phyloP scores from a whole-genome alignment of 2,329 filamentous ascomycete species.

The Arachnomyces sp. region DNA sequence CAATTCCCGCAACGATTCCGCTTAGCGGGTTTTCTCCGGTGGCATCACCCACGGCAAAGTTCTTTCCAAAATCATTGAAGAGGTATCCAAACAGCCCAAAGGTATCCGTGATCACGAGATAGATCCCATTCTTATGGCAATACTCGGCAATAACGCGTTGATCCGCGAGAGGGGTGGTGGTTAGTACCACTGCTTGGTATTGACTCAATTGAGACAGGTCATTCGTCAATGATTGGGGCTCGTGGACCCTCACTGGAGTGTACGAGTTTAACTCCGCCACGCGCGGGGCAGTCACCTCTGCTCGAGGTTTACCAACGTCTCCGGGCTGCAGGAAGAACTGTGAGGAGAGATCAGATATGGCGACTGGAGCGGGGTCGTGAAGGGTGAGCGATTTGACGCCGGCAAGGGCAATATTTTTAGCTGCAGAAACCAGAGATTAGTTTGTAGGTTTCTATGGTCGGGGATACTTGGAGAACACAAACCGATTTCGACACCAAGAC shows the following conservation, averaged over 20 bases:
- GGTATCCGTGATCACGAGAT: conserved; percentile 76
- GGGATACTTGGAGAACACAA: conserved; percentile 14
- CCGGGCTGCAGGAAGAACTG: conserved; percentile 90
- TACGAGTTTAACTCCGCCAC: conserved; percentile 95
- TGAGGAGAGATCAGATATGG: conserved; percentile 82
- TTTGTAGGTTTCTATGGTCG: not conserved
- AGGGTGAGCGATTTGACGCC: conserved; percentile 96
- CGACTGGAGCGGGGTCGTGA: conserved; percentile 76
- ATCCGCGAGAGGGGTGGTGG: conserved; percentile 68
- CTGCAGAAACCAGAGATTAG: conserved; percentile 34
- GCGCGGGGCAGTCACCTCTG: conserved; percentile 74
- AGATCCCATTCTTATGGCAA: conserved; percentile 90
- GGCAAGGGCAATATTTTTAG: conserved; percentile 96
- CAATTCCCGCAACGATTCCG: conserved; percentile 84
- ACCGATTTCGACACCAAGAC: conserved; percentile 86
- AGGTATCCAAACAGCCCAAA: conserved; percentile 92
- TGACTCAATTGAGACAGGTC: conserved; percentile 76
- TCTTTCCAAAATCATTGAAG: conserved; percentile 94
- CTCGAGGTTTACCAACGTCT: conserved; percentile 88
- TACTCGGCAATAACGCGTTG: conserved; percentile 84
- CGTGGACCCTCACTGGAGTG: conserved; percentile 75
- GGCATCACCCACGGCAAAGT: conserved; percentile 82
- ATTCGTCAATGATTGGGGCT: conserved; percentile 55
- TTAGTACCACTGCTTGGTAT: conserved; percentile 89
- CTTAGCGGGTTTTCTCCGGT: conserved; percentile 81